phyloP scores from a whole-genome alignment of 169 alveolate genomes.

The Cryptosporidium andersoni region DNA sequence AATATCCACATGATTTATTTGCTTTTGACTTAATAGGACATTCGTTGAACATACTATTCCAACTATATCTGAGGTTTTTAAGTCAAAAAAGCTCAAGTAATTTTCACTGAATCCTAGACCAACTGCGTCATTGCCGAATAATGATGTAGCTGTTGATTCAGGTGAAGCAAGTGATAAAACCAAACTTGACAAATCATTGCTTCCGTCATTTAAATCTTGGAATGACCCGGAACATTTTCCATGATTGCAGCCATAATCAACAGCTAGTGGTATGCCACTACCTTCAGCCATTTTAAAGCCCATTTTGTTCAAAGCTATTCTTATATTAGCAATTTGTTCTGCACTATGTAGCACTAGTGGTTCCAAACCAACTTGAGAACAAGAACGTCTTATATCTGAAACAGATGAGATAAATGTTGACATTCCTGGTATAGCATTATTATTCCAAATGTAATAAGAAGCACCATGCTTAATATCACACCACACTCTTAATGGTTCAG shows the following conservation, averaged over 20 bases:
- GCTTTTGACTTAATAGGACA: slow-evolving; percentile 45
- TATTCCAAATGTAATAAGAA: slow-evolving; percentile 83
- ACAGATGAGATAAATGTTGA: slow-evolving; percentile 79
- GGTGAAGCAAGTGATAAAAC: slow-evolving; percentile 74
- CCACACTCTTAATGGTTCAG: slow-evolving; percentile 85
- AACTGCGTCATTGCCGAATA: slow-evolving; percentile 79
- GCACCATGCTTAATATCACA: slow-evolving; percentile 88
- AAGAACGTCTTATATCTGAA: slow-evolving; percentile 80
- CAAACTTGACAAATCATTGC: slow-evolving; percentile 74
- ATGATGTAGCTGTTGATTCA: slow-evolving; percentile 66
- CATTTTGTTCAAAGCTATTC: slow-evolving; percentile 81
- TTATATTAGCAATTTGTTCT: slow-evolving; percentile 81
- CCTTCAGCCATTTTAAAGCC: slow-evolving; percentile 81
- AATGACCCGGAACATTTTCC: slow-evolving; percentile 83
- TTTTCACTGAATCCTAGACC: slow-evolving; percentile 83
- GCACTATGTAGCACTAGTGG: slow-evolving; percentile 82
- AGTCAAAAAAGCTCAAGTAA: slow-evolving; percentile 81
- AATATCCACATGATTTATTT: slow-evolving; percentile 75
- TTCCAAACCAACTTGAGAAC: slow-evolving; percentile 87
- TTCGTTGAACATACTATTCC: slow-evolving; percentile 89
- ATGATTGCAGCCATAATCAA: slow-evolving; percentile 81
- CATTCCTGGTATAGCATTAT: slow-evolving; percentile 75
- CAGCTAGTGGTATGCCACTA: slow-evolving; percentile 86
- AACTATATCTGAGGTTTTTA: slow-evolving; percentile 82
- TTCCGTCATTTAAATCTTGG: slow-evolving; percentile 82